Conservation (phyloP, 1,284 basidiomycete genomes). For the Ganoderma boninense region DNA sequence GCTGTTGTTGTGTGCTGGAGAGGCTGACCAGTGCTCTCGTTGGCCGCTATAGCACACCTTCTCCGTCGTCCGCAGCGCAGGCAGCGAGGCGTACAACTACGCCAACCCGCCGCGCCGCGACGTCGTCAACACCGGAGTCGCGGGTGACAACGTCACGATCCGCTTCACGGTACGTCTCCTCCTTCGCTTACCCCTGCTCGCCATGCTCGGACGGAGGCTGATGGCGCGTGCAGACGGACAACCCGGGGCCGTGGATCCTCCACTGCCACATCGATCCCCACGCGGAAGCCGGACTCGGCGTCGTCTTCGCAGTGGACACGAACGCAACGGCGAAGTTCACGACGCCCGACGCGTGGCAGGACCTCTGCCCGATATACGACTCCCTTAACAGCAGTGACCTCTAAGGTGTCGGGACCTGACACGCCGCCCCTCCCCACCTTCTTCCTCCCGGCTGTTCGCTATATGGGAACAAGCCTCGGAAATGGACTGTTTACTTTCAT, state of each 20-base stretch:
- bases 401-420: neutral
- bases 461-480: no score
- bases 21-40: neutral
- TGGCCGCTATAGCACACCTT: slow-evolving; percentile 26
- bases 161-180: slow-evolving; percentile 33
- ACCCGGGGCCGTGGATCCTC: slow-evolving; percentile 37
- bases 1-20: no score
- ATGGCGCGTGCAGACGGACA: slow-evolving; percentile 27
- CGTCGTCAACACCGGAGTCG: slow-evolving; percentile 34
- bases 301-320: slow-evolving; percentile 40
- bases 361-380: slow-evolving; percentile 26
- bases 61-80: slow-evolving; percentile 33
- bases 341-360: slow-evolving; percentile 19
- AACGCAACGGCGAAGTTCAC: slow-evolving; percentile 12
- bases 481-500: no score
- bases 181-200: no score
- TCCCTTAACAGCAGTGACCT: slow-evolving; percentile 9
- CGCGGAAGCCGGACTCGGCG: slow-evolving; percentile 40
- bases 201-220: neutral
- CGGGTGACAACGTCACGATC: slow-evolving; percentile 37
- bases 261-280: slow-evolving; percentile 41
- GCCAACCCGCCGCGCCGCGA: slow-evolving; percentile 44
- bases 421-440: no score
- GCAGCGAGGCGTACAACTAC: slow-evolving; percentile 44
- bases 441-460: no score